A percentile compares a stretch with the other conserved stretches of the same genome.
phyloP scores from a whole-genome alignment of 495 filamentous ascomycete species.

The Aspergillus homomorphus region DNA sequence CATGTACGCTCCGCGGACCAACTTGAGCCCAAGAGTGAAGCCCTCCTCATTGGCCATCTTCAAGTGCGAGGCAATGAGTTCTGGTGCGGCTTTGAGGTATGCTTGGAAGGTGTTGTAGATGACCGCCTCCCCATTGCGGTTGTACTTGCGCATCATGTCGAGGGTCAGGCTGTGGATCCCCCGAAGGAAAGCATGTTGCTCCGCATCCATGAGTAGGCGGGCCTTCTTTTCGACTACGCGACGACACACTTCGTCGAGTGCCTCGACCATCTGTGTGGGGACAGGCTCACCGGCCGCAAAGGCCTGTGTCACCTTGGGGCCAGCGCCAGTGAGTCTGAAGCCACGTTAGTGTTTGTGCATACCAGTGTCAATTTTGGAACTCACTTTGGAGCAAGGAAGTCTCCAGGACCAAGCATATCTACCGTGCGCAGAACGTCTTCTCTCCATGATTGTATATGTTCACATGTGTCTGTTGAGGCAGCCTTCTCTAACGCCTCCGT shows the following conservation, averaged over 20 bases:
- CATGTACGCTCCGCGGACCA: constrained; percentile 87
- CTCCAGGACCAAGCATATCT: constrained; percentile 58
- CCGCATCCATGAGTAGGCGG: constrained; percentile 76
- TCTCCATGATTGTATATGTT: constrained; percentile 66
- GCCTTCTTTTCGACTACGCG: constrained; percentile 54
- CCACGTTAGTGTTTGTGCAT: not conserved
- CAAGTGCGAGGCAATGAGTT: constrained; percentile 60
- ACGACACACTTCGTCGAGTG: constrained; percentile 36
- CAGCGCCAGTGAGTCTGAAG: constrained; percentile 33
- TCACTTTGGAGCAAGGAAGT: constrained; percentile 80
- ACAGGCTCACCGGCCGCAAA: constrained; percentile 31
- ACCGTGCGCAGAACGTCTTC: constrained; percentile 71
- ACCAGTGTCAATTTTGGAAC: constrained; percentile 7
- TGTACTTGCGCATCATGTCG: constrained; percentile 73
- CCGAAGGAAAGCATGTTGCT: constrained; percentile 70
- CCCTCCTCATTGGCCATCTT: constrained; percentile 56
- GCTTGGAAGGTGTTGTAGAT: constrained; percentile 77
- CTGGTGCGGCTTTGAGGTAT: constrained; percentile 69
- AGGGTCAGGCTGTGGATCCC: constrained; percentile 78
- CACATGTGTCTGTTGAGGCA: constrained; percentile 22
- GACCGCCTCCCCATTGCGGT: constrained; percentile 51
- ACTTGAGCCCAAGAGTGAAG: constrained; percentile 77
- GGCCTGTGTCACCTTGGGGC: constrained; percentile 27
- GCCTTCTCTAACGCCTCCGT: constrained; percentile 20
- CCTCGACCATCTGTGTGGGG: constrained; percentile 35